Conservation (phyloP, 768 basidiomycete genomes). For the Russula olivacea region DNA sequence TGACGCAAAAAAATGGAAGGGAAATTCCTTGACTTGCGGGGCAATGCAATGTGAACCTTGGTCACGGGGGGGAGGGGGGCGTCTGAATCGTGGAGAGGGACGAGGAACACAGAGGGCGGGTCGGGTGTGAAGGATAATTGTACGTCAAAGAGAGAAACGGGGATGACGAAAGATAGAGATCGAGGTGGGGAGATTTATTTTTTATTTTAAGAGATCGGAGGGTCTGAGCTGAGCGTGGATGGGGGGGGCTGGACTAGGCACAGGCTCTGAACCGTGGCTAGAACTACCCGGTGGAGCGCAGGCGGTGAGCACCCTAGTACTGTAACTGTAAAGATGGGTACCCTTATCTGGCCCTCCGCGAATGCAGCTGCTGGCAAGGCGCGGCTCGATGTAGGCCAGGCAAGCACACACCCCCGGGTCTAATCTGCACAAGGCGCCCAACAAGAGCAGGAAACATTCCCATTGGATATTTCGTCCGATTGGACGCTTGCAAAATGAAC, state of each 20-base stretch:
- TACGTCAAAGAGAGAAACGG: background rate
- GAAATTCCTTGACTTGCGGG: slow-evolving; percentile 6
- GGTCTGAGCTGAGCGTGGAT: slow-evolving; percentile 12
- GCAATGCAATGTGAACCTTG: background rate
- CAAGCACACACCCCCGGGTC: background rate
- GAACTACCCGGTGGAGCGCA: slow-evolving; percentile 7
- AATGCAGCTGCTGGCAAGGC: background rate
- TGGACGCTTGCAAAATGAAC: slow-evolving; percentile 15
- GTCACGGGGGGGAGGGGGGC: slow-evolving; percentile 17
- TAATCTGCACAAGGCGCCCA: background rate
- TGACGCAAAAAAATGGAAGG: slow-evolving; percentile 11
- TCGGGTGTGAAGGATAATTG: background rate
- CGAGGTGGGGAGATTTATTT: background rate
- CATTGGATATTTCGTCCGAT: slow-evolving; percentile 23
- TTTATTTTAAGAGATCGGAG: slow-evolving; percentile 16
- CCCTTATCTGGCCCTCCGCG: slow-evolving; percentile 16
- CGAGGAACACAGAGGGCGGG: background rate
- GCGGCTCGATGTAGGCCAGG: background rate
- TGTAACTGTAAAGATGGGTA: background rate
- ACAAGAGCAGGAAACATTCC: background rate
- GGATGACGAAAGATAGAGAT: background rate
- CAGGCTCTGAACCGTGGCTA: slow-evolving; percentile 3
- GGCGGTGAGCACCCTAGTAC: background rate
- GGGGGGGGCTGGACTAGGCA: slow-evolving; percentile 18
- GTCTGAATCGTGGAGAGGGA: background rate